Conservation (phyloP, 129 eudicot genomes). For the Sambucus nigra region DNA sequence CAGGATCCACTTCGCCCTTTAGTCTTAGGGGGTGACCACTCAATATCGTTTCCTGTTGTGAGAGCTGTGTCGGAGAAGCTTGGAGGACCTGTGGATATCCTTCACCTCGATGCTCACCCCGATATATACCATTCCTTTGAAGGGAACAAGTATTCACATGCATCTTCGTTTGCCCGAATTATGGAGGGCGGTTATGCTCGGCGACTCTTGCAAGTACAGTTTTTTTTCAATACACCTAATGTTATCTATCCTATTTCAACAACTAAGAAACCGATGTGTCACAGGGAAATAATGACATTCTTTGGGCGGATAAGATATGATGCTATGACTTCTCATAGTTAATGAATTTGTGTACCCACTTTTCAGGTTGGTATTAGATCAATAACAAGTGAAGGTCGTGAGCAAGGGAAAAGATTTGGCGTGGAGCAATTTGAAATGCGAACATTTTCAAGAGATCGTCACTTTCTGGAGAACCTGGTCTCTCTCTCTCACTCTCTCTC, state of each 20-base stretch:
- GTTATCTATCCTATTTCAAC: neutral
- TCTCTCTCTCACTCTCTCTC: slow-evolving; percentile 23
- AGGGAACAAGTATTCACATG: slow-evolving; percentile 95
- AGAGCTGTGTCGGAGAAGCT: slow-evolving; percentile 97
- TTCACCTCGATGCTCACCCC: slow-evolving; percentile 97
- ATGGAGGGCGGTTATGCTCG: slow-evolving; percentile 99
- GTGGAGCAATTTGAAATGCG: slow-evolving; percentile 98
- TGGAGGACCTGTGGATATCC: slow-evolving; percentile 92
- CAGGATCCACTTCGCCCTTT: slow-evolving; percentile 84
- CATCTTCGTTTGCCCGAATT: slow-evolving; percentile 93
- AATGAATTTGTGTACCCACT: slow-evolving; percentile 1
- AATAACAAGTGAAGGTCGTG: slow-evolving; percentile 86
- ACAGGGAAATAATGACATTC: too few species aligned
- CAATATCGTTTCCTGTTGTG: slow-evolving; percentile 85
- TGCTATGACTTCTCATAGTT: slow-evolving; percentile 1
- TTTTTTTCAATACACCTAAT: neutral
- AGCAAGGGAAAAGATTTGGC: slow-evolving; percentile 93
- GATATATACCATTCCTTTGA: slow-evolving; percentile 83
- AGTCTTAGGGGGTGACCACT: slow-evolving; percentile 96
- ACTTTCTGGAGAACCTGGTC: slow-evolving; percentile 74
- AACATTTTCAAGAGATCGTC: slow-evolving; percentile 78
- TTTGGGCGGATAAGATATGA: slow-evolving; percentile 5
- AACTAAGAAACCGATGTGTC: too few species aligned
- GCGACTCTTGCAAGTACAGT: slow-evolving; percentile 67
- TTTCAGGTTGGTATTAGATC: slow-evolving; percentile 89